A percentile compares a stretch with the other conserved stretches of the same genome.
Evolutionary conservation across 495 filamentous ascomycete genomes (phyloP).

Genomic region (Xylaria bambusicola): DNA sequence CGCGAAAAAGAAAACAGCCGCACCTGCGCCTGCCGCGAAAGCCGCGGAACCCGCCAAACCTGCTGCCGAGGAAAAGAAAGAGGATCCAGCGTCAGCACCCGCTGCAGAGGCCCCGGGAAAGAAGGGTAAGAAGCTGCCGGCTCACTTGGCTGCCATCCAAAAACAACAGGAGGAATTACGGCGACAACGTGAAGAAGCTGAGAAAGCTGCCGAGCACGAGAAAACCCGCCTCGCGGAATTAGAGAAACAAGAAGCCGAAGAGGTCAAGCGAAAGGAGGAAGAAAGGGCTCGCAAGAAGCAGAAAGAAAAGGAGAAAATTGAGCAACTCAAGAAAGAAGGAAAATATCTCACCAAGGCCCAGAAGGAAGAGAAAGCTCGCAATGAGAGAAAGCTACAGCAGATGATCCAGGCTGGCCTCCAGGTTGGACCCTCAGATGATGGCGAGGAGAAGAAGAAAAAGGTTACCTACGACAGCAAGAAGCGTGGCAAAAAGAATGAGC

Average conservation of each 20-base stretch:
- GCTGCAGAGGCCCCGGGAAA: constrained; percentile 53
- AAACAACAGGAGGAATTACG: constrained; percentile 86
- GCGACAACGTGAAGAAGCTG: constrained; percentile 74
- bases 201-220: constrained; percentile 68
- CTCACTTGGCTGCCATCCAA: constrained; percentile 79
- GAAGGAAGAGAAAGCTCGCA: constrained; percentile 77
- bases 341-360: constrained; percentile 95
- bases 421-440: constrained; percentile 70
- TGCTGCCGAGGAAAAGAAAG: constrained; percentile 49
- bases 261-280: constrained; percentile 56
- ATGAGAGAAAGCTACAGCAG: constrained; percentile 87
- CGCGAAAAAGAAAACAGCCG: constrained; percentile 66
- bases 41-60: constrained; percentile 50
- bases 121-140: constrained; percentile 90
- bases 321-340: constrained; percentile 92
- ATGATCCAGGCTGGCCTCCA: constrained; percentile 87
- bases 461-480: constrained; percentile 72
- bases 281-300: constrained; percentile 86
- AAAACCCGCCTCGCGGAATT: constrained; percentile 71
- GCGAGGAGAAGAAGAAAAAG: constrained; percentile 69
- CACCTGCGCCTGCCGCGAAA: constrained; percentile 50
- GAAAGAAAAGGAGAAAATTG: constrained; percentile 92
- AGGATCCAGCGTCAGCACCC: constrained; percentile 42
- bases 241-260: constrained; percentile 60
- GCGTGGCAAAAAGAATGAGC: constrained; percentile 68